Conservation (phyloP, 805 yeast species). For the Ogataea methanolica region DNA sequence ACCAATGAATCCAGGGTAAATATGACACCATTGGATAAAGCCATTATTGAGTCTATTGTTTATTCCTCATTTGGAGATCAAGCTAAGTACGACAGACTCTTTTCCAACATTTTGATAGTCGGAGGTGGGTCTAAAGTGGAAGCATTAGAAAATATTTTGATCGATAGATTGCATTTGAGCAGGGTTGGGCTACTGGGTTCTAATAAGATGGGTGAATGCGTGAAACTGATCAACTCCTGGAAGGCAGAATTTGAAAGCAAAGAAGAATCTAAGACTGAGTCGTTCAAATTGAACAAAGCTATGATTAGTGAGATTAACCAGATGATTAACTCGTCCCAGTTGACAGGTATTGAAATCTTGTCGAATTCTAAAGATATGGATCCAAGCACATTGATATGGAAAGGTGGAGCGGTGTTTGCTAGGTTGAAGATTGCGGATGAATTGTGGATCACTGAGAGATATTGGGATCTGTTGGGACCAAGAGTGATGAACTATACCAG, state of each 20-base stretch:
- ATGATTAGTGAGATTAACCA: conserved; percentile 25
- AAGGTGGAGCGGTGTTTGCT: conserved; percentile 87
- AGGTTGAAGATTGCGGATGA: conserved; percentile 83
- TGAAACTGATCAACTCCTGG: conserved; percentile 41
- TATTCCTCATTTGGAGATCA: conserved; percentile 57
- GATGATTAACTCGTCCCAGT: conserved; percentile 30
- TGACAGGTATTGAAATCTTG: conserved; percentile 56
- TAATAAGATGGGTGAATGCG: conserved; percentile 49
- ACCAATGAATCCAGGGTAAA: conserved; percentile 19
- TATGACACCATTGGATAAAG: conserved; percentile 62
- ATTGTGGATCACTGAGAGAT: conserved; percentile 70
- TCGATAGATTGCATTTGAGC: conserved; percentile 84
- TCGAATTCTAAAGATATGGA: conserved; percentile 91
- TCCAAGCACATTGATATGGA: conserved; percentile 80
- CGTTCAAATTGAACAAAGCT: conserved; percentile 29
- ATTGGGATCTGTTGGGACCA: conserved; percentile 84
- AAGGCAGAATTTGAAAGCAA: conserved; percentile 30
- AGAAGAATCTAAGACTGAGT: conserved; percentile 8
- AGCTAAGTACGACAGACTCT: conserved; percentile 55
- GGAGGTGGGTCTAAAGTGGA: conserved; percentile 84
- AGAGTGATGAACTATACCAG: conserved; percentile 79
- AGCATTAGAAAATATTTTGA: conserved; percentile 67
- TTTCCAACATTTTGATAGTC: conserved; percentile 76
- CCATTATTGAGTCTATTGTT: conserved; percentile 64
- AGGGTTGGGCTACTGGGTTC: conserved; percentile 61